These are phyloP conservation scores for Balakata baccata DNA, from an alignment of 345 rosid genomes.

Conservation along the genomic window DNA sequence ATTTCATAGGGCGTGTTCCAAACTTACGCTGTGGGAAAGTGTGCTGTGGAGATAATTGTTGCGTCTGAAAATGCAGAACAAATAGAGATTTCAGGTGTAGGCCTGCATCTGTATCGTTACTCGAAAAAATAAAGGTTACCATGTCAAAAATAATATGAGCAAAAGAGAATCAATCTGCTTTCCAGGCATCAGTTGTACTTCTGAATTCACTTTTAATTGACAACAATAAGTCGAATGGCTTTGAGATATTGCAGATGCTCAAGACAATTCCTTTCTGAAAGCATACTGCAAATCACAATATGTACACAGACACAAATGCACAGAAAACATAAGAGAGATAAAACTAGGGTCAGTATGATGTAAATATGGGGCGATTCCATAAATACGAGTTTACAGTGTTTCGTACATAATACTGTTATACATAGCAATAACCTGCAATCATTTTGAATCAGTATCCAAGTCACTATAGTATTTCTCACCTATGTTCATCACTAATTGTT, in stretches of 20 bases:
- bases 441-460: constrained; percentile 20
- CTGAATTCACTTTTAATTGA: no score
- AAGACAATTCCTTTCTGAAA: no score
- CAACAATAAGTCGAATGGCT: no score
- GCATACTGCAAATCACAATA: no score
- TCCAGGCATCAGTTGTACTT: no score
- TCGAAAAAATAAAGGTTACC: background rate
- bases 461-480: constrained; percentile 27
- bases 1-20: constrained; percentile 7
- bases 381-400: constrained; percentile 9
- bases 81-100: no score
- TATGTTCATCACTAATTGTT: constrained; percentile 22
- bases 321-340: background rate
- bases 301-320: background rate
- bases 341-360: background rate
- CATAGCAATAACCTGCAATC: constrained; percentile 16
- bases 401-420: constrained; percentile 13
- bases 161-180: background rate
- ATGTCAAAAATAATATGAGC: background rate
- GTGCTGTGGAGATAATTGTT: constrained; percentile 31
- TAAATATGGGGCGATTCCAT: constrained; percentile 10
- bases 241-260: no score
- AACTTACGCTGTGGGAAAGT: constrained; percentile 20
- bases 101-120: no score
- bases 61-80: background rate